phyloP scores from a whole-genome alignment of 2,329 filamentous ascomycete genomes.

The Emergomyces pasteurianus region DNA sequence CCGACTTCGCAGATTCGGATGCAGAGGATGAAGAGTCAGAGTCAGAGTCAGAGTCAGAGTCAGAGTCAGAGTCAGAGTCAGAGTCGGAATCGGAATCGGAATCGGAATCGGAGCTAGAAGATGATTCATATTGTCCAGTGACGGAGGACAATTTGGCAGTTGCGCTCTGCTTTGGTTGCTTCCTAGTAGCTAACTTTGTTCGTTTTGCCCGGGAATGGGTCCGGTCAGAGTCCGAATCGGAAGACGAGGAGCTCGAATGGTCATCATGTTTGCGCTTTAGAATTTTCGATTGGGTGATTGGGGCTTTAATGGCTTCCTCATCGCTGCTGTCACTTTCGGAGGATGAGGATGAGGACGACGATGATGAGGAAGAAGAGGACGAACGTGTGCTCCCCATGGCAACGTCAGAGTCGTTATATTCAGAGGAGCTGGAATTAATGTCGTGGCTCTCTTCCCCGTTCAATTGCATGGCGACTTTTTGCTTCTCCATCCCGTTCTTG shows the following conservation, averaged over 20 bases:
- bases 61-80: conserved; percentile 2
- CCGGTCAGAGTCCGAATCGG: conserved; percentile 25
- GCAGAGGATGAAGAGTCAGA: conserved; percentile 11
- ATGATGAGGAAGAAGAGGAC: conserved; percentile 29
- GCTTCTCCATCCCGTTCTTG: conserved; percentile 12
- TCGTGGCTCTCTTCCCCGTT: conserved; percentile 7
- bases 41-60: conserved; percentile 7
- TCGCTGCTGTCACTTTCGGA: conserved; percentile 39
- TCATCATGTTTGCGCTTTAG: conserved; percentile 49
- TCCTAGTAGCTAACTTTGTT: background rate
- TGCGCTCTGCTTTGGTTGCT: background rate
- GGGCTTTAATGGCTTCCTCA: conserved; percentile 31
- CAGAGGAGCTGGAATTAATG: conserved; percentile 23
- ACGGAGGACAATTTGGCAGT: background rate
- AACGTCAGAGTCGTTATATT: conserved; percentile 30
- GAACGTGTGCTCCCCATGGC: conserved; percentile 32
- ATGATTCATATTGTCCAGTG: conserved; percentile 3
- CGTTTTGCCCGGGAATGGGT: conserved; percentile 10
- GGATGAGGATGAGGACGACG: conserved; percentile 26
- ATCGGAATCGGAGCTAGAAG: conserved; percentile 6
- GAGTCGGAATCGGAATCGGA: conserved; percentile 2
- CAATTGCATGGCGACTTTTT: conserved; percentile 7
- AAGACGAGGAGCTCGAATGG: conserved; percentile 28
- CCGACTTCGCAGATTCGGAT: conserved; percentile 17
- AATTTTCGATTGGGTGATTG: conserved; percentile 22